Evolutionary conservation across 1,284 basidiomycete genomes (phyloP), one percentile per base, ranked within the genome.

Genomic region (Trametes sp.): DNA sequence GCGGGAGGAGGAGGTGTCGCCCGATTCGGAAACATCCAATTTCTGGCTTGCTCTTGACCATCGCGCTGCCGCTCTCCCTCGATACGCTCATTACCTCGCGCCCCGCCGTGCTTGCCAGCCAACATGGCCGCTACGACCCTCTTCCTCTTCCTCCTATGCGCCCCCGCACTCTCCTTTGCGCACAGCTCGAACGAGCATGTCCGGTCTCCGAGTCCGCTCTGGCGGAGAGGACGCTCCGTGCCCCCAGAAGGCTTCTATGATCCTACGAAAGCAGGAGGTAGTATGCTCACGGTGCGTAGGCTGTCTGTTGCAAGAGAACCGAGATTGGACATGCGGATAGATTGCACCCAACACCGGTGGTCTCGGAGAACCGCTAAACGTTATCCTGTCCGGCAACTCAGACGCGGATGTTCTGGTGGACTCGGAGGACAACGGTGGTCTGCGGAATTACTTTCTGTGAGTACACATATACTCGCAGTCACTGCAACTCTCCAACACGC

Each of bases 281-380:
- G 68, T 57, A 79, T 82, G 79, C 74, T 86, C 0, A 84, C 84
- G 38, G 83, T 85, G 57, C 57, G 81, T 69, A 38, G 1, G 14
- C 45, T 28, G 28, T 8, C 36, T 16, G 29, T 54, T 2, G 29
- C 4, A 38, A 6, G 23, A n/a, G 29, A 16, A 55, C 45, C 42
- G 46, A 23, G 16, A 50, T 36, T 57, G 54, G 36, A 26, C 24
- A n/a, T 49, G 63, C 1, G 28, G 7, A 16, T 31, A 59, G 61
- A 54, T 66, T n/a, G 63, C 60, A 48, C 67, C 94, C 21, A 88
- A 81, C 70, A 92, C 94, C 16, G 72, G 80, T 54, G 93, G 94
- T 9, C 85, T 93, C 57, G 93, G 94, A 44, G 96, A 98, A 78
- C 96, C 96, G 3, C 78, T 98, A 60, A 98, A 98, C 69, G 83